Conservation (phyloP, 2,329 filamentous ascomycete species). For the Pyrenochaeta sp. region DNA sequence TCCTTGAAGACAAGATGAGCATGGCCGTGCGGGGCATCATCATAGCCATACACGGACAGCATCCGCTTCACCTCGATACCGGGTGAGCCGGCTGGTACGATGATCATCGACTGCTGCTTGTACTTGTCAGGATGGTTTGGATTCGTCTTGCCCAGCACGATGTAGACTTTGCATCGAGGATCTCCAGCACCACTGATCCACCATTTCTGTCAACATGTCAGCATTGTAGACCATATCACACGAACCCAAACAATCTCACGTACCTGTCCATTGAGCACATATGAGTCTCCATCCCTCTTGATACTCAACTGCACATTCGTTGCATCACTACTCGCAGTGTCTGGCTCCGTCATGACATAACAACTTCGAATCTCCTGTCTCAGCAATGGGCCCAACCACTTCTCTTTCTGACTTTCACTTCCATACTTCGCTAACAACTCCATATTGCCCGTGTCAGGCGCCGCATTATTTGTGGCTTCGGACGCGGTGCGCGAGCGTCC, state of each 20-base stretch:
- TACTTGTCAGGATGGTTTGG: slow-evolving; percentile 76
- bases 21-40: slow-evolving; percentile 96
- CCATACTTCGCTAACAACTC: slow-evolving; percentile 90
- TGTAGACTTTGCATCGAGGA: slow-evolving; percentile 85
- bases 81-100: slow-evolving; percentile 80
- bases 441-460: slow-evolving; percentile 93
- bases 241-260: slow-evolving; percentile 25
- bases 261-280: slow-evolving; percentile 85
- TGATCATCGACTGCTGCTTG: slow-evolving; percentile 87
- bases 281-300: slow-evolving; percentile 80
- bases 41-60: slow-evolving; percentile 91
- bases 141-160: slow-evolving; percentile 93
- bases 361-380: slow-evolving; percentile 84
- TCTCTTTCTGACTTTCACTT: slow-evolving; percentile 79
- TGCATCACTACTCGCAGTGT: slow-evolving; percentile 84
- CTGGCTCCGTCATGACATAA: slow-evolving; percentile 91
- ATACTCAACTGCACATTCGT: slow-evolving; percentile 88
- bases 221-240: neutral
- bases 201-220: slow-evolving; percentile 84
- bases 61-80: slow-evolving; percentile 90
- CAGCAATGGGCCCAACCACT: slow-evolving; percentile 81
- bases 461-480: slow-evolving; percentile 80
- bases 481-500: slow-evolving; percentile 78
- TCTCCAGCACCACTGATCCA: slow-evolving; percentile 96
- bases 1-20: slow-evolving; percentile 88